Evolutionary conservation across 2,329 filamentous ascomycete genomes (phyloP).

Genomic region (Aspergillus carbonarius): DNA sequence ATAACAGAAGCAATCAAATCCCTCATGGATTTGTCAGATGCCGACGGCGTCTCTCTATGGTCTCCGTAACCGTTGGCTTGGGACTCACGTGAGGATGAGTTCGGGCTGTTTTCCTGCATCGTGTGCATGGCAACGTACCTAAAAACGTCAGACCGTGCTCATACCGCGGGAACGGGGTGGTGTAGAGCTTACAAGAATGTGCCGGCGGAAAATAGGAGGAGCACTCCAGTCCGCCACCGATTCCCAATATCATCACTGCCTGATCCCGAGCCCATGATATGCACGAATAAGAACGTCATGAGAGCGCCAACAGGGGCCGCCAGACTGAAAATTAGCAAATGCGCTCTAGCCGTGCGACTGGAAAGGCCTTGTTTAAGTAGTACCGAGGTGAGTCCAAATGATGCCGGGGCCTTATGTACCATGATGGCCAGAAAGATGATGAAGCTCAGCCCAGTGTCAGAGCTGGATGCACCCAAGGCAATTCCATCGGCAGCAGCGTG

Average conservation of each 20-base stretch:
- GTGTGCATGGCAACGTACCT: constrained; percentile 98
- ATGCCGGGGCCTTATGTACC: constrained; percentile 94
- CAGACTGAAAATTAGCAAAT: constrained; percentile 86
- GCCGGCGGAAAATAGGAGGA: constrained; percentile 91
- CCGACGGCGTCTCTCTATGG: constrained; percentile 33
- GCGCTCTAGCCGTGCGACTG: constrained; percentile 78
- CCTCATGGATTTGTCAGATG: constrained; percentile 43
- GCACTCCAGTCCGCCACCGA: constrained; percentile 86
- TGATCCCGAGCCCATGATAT: constrained; percentile 61
- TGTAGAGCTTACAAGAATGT: constrained; percentile 77
- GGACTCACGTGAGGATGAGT: constrained; percentile 30
- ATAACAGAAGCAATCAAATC: constrained; percentile 48
- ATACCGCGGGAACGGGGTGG: background rate
- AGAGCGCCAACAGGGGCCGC: constrained; percentile 86
- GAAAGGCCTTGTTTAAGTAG: constrained; percentile 87
- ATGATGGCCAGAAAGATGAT: constrained; percentile 96
- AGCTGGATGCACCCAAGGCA: constrained; percentile 86
- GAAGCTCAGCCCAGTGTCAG: constrained; percentile 74
- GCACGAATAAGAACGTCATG: constrained; percentile 76
- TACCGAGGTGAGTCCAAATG: constrained; percentile 89
- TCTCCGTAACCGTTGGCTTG: constrained; percentile 46
- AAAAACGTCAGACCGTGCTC: constrained; percentile 15
- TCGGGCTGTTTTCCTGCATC: constrained; percentile 71
- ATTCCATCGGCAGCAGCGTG: constrained; percentile 95
- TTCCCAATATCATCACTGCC: constrained; percentile 57